These are phyloP conservation scores for Mortierella sp. DNA, from an alignment of 371 early-diverging fungal species.

Conservation along the genomic window DNA sequence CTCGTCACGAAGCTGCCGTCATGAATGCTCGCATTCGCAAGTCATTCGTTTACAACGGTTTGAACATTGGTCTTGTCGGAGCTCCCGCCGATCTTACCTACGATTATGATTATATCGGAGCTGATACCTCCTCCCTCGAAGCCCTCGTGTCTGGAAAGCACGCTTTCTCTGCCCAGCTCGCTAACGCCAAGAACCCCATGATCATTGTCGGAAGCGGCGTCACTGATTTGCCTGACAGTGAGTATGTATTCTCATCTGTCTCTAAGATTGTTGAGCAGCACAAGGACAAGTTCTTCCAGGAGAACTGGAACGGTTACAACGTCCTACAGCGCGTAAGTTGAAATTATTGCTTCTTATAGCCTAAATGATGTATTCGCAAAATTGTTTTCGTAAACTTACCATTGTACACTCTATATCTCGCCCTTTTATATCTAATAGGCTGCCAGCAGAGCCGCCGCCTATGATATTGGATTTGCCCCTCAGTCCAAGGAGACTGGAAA, in stretches of 20 bases:
- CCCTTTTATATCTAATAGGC: constrained; percentile 61
- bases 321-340: constrained; percentile 86
- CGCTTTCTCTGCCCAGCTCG: constrained; percentile 82
- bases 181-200: constrained; percentile 91
- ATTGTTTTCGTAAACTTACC: too few relatives aligned
- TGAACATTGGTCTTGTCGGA: constrained; percentile 89
- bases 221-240: constrained; percentile 79
- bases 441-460: constrained; percentile 90
- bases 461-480: constrained; percentile 90
- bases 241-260: constrained; percentile 76
- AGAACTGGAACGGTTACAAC: constrained; percentile 92
- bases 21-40: constrained; percentile 96
- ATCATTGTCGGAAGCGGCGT: constrained; percentile 91
- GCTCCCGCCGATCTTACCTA: constrained; percentile 85
- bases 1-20: constrained; percentile 96
- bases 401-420: neutral
- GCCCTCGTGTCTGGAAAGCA: constrained; percentile 77
- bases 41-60: constrained; percentile 86
- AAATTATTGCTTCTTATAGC: neutral
- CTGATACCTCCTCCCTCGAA: constrained; percentile 76
- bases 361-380: neutral
- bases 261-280: constrained; percentile 78
- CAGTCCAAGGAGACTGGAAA: constrained; percentile 60
- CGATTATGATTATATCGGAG: constrained; percentile 90
- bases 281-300: constrained; percentile 77